phyloP scores from a whole-genome alignment of 805 yeast genomes.

The Sugiyamaella floridensis region DNA sequence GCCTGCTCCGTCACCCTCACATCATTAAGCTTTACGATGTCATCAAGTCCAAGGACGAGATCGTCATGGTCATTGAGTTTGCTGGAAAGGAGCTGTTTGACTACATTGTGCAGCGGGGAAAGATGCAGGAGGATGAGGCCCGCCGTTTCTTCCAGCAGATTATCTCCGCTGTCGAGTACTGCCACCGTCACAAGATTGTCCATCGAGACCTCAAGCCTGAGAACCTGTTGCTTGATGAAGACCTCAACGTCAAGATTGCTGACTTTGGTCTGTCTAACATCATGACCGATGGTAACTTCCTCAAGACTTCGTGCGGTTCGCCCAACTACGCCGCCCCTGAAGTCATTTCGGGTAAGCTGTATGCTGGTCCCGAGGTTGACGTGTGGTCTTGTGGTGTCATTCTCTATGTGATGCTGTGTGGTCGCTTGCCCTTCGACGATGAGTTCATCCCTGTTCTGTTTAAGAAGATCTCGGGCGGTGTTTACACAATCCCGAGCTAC shows the following conservation, averaged over 20 bases:
- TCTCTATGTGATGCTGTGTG: conserved; percentile 90
- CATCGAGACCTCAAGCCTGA: conserved; percentile 97
- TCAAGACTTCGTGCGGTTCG: conserved; percentile 92
- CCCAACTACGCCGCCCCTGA: conserved; percentile 98
- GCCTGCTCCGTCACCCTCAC: conserved; percentile 89
- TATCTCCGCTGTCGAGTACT: conserved; percentile 92
- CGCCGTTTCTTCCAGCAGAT: conserved; percentile 93
- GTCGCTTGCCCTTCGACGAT: conserved; percentile 92
- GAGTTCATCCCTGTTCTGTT: conserved; percentile 91
- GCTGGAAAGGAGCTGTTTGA: conserved; percentile 97
- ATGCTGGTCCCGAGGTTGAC: conserved; percentile 97
- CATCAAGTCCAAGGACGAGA: conserved; percentile 89
- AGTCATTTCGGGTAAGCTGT: conserved; percentile 86
- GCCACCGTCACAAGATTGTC: conserved; percentile 93
- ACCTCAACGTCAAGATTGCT: conserved; percentile 88
- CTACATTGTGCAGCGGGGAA: conserved; percentile 88
- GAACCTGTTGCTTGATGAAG: conserved; percentile 80
- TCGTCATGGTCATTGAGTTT: conserved; percentile 93
- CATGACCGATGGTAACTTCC: conserved; percentile 95
- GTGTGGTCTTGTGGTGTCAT: conserved; percentile 98
- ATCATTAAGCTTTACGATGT: conserved; percentile 94
- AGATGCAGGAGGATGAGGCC: conserved; percentile 87
- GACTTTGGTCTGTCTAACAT: conserved; percentile 92
- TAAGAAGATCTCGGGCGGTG: conserved; percentile 88
- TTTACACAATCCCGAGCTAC: conserved; percentile 82